Evolutionary conservation across 164 flowering plant species (phyloP), one percentile per base, ranked within the genome.

Genomic region (Houttuynia cordata): DNA sequence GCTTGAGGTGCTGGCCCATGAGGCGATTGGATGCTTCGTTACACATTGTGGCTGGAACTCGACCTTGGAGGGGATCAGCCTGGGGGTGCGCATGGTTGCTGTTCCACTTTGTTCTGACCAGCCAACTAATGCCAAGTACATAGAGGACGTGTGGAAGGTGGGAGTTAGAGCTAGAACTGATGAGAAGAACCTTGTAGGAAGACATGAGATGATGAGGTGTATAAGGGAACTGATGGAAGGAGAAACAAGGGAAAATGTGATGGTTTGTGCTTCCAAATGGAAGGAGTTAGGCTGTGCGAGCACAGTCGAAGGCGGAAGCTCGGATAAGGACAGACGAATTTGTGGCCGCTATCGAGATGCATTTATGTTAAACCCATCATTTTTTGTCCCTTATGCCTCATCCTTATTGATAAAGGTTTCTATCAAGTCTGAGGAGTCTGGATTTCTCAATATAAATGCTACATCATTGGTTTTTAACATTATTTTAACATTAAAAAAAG

Each of bases 201-300:
- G 68, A 1, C 70, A 52, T 13, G 79, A 74, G 66, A 53, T 78
- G 3, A 24, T 56, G 57, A 64, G 74, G 68, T 75, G 81, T 56
- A 21, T 78, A 59, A 72, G 70, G 13, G 50, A 55, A 34, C 70
- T 76, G 19, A 70, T 73, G 76, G 75, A 68, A 51, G 71, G 66
- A 22, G 68, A 65, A 57, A 59, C 34, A 13, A 66, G 70, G 17
- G 54, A 40, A 52, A 70, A 71, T 25, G 30, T 76, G 60, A 68
- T 65, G 58, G 53, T 30, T 58, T 74, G 69, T 50, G 75, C 73
- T 7, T 23, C 13, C 51, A 67, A 61, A 22, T 61, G 71, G 73
- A 72, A 51, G 57, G 71, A 64, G 13, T 67, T 69, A n/a, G 59
- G 73, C 69, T 0, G 49, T 41, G 25, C 68, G 62, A 22, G 68